phyloP scores from a whole-genome alignment of 2,329 filamentous ascomycete genomes.

The Ciborinia camelliae region DNA sequence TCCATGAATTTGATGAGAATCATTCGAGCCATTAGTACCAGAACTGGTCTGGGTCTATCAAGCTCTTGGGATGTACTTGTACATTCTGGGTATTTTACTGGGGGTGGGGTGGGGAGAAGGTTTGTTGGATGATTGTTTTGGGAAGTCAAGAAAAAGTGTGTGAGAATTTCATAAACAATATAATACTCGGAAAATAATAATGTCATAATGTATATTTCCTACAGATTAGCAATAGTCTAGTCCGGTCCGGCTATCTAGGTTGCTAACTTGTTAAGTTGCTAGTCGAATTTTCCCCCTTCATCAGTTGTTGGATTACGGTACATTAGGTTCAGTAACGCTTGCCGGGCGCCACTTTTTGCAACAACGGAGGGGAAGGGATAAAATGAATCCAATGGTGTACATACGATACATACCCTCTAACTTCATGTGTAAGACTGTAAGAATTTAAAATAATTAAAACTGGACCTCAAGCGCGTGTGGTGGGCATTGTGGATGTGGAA shows the following conservation, averaged over 20 bases:
- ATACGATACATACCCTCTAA: background rate
- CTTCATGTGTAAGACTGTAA: slow-evolving; percentile 3
- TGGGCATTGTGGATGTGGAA: slow-evolving; percentile 16
- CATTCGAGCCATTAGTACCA: slow-evolving; percentile 9
- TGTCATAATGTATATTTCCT: slow-evolving; percentile 8
- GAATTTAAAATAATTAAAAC: slow-evolving; percentile 13
- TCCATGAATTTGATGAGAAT: slow-evolving; percentile 7
- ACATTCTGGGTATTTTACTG: slow-evolving; percentile 17
- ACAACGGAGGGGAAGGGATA: slow-evolving; percentile 7
- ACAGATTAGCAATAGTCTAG: slow-evolving; percentile 1
- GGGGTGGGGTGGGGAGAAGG: slow-evolving; percentile 13
- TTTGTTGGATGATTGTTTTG: slow-evolving; percentile 14
- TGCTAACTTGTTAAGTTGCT: slow-evolving; percentile 1
- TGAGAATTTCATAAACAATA: slow-evolving; percentile 3
- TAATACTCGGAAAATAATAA: background rate
- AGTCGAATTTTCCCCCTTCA: slow-evolving; percentile 7
- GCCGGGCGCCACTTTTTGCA: slow-evolving; percentile 16
- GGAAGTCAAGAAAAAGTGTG: background rate
- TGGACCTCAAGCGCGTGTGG: slow-evolving; percentile 17
- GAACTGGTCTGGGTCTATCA: slow-evolving; percentile 6
- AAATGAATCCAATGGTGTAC: slow-evolving; percentile 12
- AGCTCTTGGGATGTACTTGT: slow-evolving; percentile 8
- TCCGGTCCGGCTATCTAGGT: slow-evolving; percentile 10
- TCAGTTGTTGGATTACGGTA: slow-evolving; percentile 8
- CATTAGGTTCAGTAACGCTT: slow-evolving; percentile 17